phyloP scores from a whole-genome alignment of 257 asterid species.

The Coffea eugenioides region DNA sequence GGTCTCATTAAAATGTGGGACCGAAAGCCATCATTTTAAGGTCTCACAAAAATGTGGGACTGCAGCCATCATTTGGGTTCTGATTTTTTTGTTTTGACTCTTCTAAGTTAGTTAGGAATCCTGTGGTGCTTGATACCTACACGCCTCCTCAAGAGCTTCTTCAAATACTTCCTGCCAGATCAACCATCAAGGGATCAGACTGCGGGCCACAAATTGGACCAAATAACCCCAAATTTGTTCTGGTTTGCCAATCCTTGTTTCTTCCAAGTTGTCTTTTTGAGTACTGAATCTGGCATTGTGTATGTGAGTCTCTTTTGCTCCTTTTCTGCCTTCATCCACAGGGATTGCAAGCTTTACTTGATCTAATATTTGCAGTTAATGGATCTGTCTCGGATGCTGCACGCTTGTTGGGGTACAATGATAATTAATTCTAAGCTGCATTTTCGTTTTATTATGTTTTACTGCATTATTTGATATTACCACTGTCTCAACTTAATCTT shows the following conservation, averaged over 20 bases:
- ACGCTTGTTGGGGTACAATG: constrained; percentile 70
- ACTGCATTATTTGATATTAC: not conserved
- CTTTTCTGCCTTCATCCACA: constrained; percentile 26
- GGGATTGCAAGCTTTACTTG: constrained; percentile 98
- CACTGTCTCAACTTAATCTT: not conserved
- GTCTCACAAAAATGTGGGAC: not conserved
- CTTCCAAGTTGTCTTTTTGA: constrained; percentile 2
- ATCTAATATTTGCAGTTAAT: constrained; percentile 71
- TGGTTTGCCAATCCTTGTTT: constrained; percentile 43
- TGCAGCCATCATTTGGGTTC: no score
- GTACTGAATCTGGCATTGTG: not conserved
- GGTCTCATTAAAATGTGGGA: not conserved
- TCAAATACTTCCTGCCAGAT: constrained; percentile 82
- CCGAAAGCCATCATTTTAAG: not conserved
- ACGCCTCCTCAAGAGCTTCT: constrained; percentile 84
- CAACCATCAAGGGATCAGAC: constrained; percentile 63
- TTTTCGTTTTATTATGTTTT: not conserved
- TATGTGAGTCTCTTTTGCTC: not conserved
- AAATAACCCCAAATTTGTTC: constrained; percentile 71
- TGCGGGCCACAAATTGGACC: constrained; percentile 87
- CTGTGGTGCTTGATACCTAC: constrained; percentile 70
- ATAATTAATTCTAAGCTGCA: constrained; percentile 1
- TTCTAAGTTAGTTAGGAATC: constrained; percentile 64
- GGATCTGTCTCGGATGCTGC: constrained; percentile 93
- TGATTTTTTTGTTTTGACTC: not conserved